Conservation (phyloP, 768 basidiomycete species). For the Amyloporia xantha region DNA sequence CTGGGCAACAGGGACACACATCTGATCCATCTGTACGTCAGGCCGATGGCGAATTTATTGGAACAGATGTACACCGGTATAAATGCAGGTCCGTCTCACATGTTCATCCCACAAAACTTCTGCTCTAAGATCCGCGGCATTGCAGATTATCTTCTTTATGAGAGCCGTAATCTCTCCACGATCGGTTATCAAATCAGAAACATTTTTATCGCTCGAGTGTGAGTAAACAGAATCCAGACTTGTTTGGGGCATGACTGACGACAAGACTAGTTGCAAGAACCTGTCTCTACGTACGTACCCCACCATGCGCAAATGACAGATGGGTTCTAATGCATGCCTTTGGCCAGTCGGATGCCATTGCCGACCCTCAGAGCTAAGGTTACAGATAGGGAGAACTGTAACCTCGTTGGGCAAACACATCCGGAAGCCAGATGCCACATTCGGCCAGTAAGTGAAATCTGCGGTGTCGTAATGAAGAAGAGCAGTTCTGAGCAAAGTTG, state of each 20-base stretch:
- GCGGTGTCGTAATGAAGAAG: neutral
- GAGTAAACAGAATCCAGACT: constrained; percentile 34
- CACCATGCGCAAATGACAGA: constrained; percentile 1
- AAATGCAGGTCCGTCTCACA: neutral
- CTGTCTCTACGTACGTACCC: constrained; percentile 40
- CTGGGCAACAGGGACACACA: constrained; percentile 2
- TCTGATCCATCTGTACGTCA: constrained; percentile 4
- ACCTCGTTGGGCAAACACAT: constrained; percentile 13
- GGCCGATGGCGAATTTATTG: constrained; percentile 9
- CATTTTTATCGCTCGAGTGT: constrained; percentile 45
- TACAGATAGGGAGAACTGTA: constrained; percentile 14
- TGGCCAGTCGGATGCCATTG: neutral
- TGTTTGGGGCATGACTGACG: neutral
- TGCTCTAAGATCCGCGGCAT: neutral
- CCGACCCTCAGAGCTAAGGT: constrained; percentile 5
- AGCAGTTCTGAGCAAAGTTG: neutral
- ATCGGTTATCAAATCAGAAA: constrained; percentile 4
- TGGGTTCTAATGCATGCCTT: neutral
- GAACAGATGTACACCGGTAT: constrained; percentile 7
- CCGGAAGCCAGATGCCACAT: neutral
- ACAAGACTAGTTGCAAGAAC: constrained; percentile 34
- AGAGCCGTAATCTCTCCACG: neutral
- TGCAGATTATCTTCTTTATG: constrained; percentile 10
- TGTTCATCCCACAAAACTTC: neutral
- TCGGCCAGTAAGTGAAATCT: constrained; percentile 1